Percentiles rank a stretch among this genome's conserved stretches.
phyloP scores from a whole-genome alignment of 305 asterid genomes.

The Fraxinus dipetala region DNA sequence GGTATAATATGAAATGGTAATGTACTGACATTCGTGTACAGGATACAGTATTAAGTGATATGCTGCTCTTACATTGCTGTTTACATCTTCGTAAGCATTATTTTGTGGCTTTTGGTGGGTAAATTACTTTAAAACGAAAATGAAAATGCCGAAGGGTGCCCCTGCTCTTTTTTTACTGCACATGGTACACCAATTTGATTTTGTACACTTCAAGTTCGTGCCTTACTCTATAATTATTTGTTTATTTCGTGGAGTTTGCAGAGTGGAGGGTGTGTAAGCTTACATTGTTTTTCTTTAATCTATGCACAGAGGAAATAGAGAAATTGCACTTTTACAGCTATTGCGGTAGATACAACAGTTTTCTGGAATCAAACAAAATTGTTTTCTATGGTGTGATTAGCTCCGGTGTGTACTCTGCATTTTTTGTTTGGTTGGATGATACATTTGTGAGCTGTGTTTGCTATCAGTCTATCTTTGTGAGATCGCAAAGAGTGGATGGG shows the following conservation, averaged over 20 bases:
- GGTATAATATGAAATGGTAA: conserved; percentile 14
- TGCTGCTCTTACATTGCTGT: neutral
- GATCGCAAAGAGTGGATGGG: neutral
- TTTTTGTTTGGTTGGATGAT: neutral
- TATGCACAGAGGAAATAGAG: neutral
- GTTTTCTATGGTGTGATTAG: neutral
- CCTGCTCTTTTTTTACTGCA: neutral
- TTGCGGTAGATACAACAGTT: neutral
- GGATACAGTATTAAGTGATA: neutral
- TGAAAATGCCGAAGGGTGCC: neutral
- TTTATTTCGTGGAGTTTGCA: neutral
- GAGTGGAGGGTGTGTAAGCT: neutral
- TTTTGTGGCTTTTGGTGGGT: neutral
- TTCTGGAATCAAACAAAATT: neutral
- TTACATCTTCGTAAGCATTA: neutral
- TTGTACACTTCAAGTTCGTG: neutral
- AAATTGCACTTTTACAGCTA: neutral
- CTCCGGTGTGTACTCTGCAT: neutral
- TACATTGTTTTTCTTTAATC: neutral
- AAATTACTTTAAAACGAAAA: neutral
- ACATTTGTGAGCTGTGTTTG: neutral
- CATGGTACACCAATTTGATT: neutral
- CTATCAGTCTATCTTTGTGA: neutral
- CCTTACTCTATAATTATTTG: neutral
- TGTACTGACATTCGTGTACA: neutral